Percentiles rank a stretch among this genome's conserved stretches.
Conservation (phyloP, 371 early-diverging fungal species). For the Saksenaea vasiformis region DNA sequence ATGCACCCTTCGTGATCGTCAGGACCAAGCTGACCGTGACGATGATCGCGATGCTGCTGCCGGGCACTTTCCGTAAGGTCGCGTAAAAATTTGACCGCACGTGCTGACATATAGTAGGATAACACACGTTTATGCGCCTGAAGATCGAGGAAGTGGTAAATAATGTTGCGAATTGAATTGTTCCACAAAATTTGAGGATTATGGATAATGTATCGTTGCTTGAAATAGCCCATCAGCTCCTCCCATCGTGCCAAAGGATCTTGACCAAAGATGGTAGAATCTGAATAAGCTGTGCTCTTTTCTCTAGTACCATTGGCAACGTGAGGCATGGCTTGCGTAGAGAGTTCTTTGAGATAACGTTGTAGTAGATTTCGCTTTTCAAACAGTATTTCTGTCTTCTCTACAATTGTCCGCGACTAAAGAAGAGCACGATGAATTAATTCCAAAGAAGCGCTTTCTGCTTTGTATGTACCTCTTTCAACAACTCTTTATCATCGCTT, state of each 20-base stretch:
- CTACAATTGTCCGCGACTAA: constrained; percentile 43
- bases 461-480: constrained; percentile 30
- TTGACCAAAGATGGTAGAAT: constrained; percentile 35
- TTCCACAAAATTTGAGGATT: constrained; percentile 58
- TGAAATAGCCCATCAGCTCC: constrained; percentile 47
- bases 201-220: constrained; percentile 50
- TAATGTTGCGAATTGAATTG: constrained; percentile 50
- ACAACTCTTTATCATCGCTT: constrained; percentile 17
- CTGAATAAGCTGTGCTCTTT: constrained; percentile 17
- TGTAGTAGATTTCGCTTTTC: constrained; percentile 49
- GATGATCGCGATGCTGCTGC: constrained; percentile 20
- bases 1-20: constrained; percentile 35
- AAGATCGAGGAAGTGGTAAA: constrained; percentile 50
- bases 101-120: constrained; percentile 50
- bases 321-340: constrained; percentile 27
- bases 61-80: constrained; percentile 39
- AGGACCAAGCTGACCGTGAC: constrained; percentile 12
- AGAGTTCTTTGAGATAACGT: constrained; percentile 34
- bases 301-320: constrained; percentile 5
- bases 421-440: not conserved
- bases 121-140: constrained; percentile 46
- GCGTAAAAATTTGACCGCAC: constrained; percentile 51
- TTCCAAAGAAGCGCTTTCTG: constrained; percentile 7
- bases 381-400: constrained; percentile 45
- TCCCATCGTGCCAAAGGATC: constrained; percentile 44